Evolutionary conservation across 2,329 filamentous ascomycete genomes (phyloP).

Genomic region (Arthrinium puccinioides): DNA sequence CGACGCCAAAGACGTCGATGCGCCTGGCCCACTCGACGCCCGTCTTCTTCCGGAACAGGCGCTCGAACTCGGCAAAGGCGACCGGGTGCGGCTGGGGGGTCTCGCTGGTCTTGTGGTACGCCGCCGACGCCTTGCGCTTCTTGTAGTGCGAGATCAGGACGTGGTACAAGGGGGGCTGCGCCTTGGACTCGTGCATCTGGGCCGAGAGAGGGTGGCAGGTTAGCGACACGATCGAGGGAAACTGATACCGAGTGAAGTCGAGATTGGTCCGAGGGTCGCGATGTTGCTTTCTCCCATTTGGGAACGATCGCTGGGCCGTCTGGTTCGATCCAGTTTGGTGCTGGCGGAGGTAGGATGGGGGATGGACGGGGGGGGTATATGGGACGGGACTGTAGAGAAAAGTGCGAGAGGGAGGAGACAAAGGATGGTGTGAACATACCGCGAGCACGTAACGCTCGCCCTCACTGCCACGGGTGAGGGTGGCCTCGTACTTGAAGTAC

Average conservation of each 20-base stretch:
- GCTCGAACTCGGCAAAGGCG: background rate
- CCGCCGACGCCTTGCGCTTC: conserved; percentile 27
- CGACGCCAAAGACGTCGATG: background rate
- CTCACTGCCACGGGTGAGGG: conserved; percentile 46
- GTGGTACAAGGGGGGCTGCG: conserved; percentile 52
- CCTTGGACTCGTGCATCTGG: conserved; percentile 62
- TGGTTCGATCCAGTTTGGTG: too few species aligned
- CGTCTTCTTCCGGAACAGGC: conserved; percentile 14
- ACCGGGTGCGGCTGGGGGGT: too few species aligned
- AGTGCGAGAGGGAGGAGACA: background rate
- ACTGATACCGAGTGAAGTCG: background rate
- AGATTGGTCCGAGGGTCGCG: too few species aligned
- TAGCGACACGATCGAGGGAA: background rate
- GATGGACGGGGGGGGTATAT: too few species aligned
- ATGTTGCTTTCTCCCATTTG: too few species aligned
- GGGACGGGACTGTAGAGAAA: too few species aligned
- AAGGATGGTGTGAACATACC: conserved; percentile 33
- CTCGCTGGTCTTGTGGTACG: conserved; percentile 25
- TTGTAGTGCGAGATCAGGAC: conserved; percentile 44
- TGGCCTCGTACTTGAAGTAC: conserved; percentile 57
- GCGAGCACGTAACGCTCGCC: conserved; percentile 54
- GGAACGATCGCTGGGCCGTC: too few species aligned
- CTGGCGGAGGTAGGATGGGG: too few species aligned
- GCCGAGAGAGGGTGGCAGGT: background rate
- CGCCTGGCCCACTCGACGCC: conserved; percentile 12